Evolutionary conservation across 192 early-diverging fungal genomes (phyloP).

Genomic region (Phycomyces blakesleeanus): DNA sequence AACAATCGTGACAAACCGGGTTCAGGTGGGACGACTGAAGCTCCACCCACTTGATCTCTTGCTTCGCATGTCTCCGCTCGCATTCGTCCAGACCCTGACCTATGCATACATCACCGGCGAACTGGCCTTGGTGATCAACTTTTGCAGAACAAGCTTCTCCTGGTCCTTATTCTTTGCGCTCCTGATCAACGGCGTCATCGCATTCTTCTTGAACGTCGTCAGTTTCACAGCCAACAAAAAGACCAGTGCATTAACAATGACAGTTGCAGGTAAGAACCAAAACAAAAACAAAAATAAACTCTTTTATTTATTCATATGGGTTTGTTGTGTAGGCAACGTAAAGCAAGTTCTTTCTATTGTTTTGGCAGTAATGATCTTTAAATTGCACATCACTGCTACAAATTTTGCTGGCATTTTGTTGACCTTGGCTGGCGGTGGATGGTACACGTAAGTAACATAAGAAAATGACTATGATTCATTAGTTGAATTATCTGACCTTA

Average conservation of each 20-base stretch:
- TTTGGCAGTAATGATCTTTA: constrained; percentile 56
- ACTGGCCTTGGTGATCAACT: constrained; percentile 37
- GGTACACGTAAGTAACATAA: constrained; percentile 46
- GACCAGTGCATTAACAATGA: constrained; percentile 81
- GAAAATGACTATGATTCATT: too few relatives aligned
- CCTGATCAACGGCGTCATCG: constrained; percentile 72
- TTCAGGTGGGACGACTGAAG: constrained; percentile 75
- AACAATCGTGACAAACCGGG: constrained; percentile 78
- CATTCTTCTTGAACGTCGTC: constrained; percentile 84
- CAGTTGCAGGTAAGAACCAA: constrained; percentile 50
- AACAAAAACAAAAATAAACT: not conserved
- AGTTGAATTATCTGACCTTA: too few relatives aligned
- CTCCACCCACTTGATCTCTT: constrained; percentile 81
- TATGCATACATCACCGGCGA: constrained; percentile 69
- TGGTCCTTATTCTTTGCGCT: constrained; percentile 50
- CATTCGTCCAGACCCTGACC: constrained; percentile 66
- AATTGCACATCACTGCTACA: constrained; percentile 51
- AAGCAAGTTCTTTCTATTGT: constrained; percentile 73
- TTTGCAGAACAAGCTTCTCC: constrained; percentile 42
- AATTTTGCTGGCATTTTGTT: constrained; percentile 59
- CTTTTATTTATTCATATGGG: not conserved
- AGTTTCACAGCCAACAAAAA: constrained; percentile 85
- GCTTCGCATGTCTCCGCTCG: constrained; percentile 73
- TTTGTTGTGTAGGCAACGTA: constrained; percentile 49
- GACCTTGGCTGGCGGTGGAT: constrained; percentile 55